Base-by-base conservation (phyloP, 2,329 filamentous ascomycete genomes). In the Fusarium domesticum region DNA sequence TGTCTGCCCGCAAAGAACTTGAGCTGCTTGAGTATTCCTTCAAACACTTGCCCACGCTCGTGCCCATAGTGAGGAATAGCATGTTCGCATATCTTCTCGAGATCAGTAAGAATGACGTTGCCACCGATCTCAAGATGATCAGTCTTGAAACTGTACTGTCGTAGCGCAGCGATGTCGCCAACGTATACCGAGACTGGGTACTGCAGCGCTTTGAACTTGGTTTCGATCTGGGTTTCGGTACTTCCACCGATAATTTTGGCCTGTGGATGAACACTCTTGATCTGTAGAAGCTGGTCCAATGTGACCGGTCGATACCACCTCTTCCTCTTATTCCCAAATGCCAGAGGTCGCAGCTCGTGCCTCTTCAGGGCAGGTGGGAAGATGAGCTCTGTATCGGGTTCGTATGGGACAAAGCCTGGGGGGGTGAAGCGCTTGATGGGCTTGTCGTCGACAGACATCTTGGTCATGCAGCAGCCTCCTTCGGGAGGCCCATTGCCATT, bases 191-290 rank as follows among this genome's bases (percentile, higher is more conserved):
- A 96, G 1, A 88, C 83, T 4, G 85, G 85, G 63, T 97, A 97
- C 58, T 90, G 80, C 74, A 96, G 81, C 1, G 85, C 89, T 71
- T 97, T 97, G 78, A 98, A 97, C 69, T 96, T 96, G 70, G 95
- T 87, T 69, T 98, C 93, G 48, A 98, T 97, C 68, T 97, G 93
- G 0, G 92, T 97, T 67, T 98, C 93, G 2, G 91, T 95, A 64
- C 90, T 96, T 49, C 93, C 93, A 38, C 90, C 92, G 49, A 98
- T 96, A 49, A 98, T 83, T 68, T 97, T 98, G 5, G 92, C 89
- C 18, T 84, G 82, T 0, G 92, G 92, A 55, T 89, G 85, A 0
- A 80, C 83, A 58, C 77, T 83, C 72, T 97, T 97, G 70, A 98
- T 96, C 63, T 96, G 86, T 14, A 97, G 77, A 14, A 98, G 74